Conservation (phyloP, 305 asterid species). For the Fraxinus sp. region DNA sequence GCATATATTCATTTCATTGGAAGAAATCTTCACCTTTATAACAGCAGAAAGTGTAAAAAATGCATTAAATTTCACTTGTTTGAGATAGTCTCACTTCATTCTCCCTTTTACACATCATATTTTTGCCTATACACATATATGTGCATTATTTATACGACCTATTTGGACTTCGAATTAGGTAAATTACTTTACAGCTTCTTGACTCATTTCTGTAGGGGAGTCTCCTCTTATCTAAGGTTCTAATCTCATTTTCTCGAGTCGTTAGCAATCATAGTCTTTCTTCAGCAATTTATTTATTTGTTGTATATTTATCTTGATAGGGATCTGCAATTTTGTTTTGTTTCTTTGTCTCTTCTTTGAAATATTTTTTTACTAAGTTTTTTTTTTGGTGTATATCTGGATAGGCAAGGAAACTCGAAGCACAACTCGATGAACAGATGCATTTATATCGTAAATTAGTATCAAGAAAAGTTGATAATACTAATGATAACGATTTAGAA, state of each 20-base stretch:
- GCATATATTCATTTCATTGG: not conserved
- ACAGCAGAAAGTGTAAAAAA: not conserved
- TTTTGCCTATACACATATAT: not conserved
- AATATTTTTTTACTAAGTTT: not conserved
- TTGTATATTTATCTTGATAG: not conserved
- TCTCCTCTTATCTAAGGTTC: not conserved
- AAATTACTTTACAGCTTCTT: constrained; percentile 12
- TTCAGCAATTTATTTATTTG: not conserved
- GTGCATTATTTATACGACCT: not conserved
- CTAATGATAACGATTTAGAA: constrained; percentile 63
- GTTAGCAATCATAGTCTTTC: not conserved
- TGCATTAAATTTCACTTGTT: not conserved
- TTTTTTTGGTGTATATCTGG: constrained; percentile 19
- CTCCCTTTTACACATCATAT: not conserved
- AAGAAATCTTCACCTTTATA: not conserved
- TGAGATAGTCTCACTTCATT: not conserved
- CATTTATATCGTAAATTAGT: constrained; percentile 77
- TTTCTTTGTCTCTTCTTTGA: constrained; percentile 11
- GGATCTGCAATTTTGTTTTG: not conserved
- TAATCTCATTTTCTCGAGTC: not conserved
- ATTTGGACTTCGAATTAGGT: not conserved
- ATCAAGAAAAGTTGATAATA: constrained; percentile 57
- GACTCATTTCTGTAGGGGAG: constrained; percentile 2
- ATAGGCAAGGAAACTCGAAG: constrained; percentile 90
- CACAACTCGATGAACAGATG: constrained; percentile 95